phyloP scores from a whole-genome alignment of 371 early-diverging fungal species.

The Aphelidium insulamus region DNA sequence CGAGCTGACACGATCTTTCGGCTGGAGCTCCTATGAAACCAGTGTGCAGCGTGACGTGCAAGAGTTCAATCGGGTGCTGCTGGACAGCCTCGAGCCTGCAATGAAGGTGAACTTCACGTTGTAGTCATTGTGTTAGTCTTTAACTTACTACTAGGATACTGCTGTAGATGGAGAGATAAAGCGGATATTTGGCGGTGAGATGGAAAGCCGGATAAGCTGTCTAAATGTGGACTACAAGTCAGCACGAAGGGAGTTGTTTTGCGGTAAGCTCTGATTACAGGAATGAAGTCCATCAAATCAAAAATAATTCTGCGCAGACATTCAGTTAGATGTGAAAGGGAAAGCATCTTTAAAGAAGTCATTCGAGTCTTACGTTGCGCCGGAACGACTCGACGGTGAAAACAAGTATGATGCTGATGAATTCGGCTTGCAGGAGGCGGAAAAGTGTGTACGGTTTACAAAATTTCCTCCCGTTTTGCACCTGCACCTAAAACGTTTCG shows the following conservation, averaged over 20 bases:
- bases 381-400: conserved; percentile 87
- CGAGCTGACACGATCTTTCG: conserved; percentile 87
- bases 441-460: conserved; percentile 86
- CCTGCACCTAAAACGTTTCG: conserved; percentile 92
- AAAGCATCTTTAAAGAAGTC: conserved; percentile 71
- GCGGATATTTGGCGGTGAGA: conserved; percentile 79
- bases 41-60: conserved; percentile 96
- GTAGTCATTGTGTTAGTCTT: no score
- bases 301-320: no score
- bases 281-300: no score
- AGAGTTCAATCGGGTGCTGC: conserved; percentile 87
- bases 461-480: conserved; percentile 91
- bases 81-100: conserved; percentile 82
- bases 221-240: conserved; percentile 83
- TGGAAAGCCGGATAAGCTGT: conserved; percentile 85
- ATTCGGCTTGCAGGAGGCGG: conserved; percentile 87
- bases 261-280: conserved; percentile 22
- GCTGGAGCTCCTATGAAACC: conserved; percentile 84
- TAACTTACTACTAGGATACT: conserved; percentile 47
- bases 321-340: conserved; percentile 87
- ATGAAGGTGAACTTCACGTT: conserved; percentile 57
- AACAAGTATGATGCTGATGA: conserved; percentile 95
- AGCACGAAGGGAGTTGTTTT: conserved; percentile 66
- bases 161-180: conserved; percentile 76
- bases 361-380: conserved; percentile 65